phyloP scores from a whole-genome alignment of 768 basidiomycete species.

The Trametes meyenii region DNA sequence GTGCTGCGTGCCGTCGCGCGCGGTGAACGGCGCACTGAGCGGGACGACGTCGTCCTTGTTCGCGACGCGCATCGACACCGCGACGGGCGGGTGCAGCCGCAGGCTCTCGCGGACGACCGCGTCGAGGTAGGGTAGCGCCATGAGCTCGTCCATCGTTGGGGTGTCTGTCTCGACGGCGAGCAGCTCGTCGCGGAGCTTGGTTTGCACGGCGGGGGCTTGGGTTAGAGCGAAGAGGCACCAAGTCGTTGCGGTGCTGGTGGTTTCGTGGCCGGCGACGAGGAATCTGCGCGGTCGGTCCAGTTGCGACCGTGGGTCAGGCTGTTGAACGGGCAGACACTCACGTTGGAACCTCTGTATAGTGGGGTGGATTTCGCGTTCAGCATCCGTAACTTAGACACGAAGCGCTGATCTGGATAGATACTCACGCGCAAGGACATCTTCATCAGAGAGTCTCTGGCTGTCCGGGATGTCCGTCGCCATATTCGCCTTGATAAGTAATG shows the following conservation, averaged over 20 bases:
- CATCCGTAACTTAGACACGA: too few relatives aligned
- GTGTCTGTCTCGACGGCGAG: slow-evolving; percentile 42
- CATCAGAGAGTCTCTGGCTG: slow-evolving; percentile 57
- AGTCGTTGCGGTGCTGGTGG: slow-evolving; percentile 42
- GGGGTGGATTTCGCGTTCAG: not conserved
- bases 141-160: slow-evolving; percentile 72
- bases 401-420: not conserved
- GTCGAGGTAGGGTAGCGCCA: slow-evolving; percentile 69
- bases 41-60: slow-evolving; percentile 54
- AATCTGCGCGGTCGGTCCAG: slow-evolving; percentile 17
- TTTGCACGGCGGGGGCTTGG: slow-evolving; percentile 40
- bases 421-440: slow-evolving; percentile 61
- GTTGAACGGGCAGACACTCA: not conserved
- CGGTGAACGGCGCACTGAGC: slow-evolving; percentile 37
- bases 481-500: slow-evolving; percentile 62
- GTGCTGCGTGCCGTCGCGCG: slow-evolving; percentile 17
- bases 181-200: slow-evolving; percentile 44
- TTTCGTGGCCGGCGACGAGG: slow-evolving; percentile 45
- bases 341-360: slow-evolving; percentile 28
- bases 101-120: slow-evolving; percentile 61
- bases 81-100: slow-evolving; percentile 56
- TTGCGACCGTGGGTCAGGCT: not conserved
- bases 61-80: slow-evolving; percentile 49
- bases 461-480: slow-evolving; percentile 60
- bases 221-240: slow-evolving; percentile 45